Evolutionary conservation across 495 filamentous ascomycete species (phyloP).

Genomic region (Neurospora sp.): DNA sequence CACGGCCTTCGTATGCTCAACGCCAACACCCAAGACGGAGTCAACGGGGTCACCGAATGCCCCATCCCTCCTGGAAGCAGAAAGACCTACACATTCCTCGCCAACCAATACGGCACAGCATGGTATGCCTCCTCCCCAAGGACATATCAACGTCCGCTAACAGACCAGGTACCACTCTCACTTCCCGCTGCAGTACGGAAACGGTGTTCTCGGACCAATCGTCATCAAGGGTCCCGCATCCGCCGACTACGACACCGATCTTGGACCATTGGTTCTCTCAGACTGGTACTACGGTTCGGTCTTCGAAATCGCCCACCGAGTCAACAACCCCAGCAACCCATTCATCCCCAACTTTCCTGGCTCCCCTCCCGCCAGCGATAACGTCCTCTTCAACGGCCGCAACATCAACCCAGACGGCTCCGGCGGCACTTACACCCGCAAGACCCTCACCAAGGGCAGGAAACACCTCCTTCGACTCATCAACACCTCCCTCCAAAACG

Average conservation of each 20-base stretch:
- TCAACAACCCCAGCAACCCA: slow-evolving; percentile 17
- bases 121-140: slow-evolving; percentile 9
- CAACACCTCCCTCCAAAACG: slow-evolving; percentile 35
- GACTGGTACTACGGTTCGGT: slow-evolving; percentile 34
- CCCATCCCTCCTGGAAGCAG: slow-evolving; percentile 34
- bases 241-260: slow-evolving; percentile 42
- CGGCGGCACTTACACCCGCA: slow-evolving; percentile 19
- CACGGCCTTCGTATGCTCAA: slow-evolving; percentile 40
- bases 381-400: slow-evolving; percentile 31
- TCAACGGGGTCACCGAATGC: slow-evolving; percentile 40
- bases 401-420: slow-evolving; percentile 25
- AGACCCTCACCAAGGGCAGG: slow-evolving; percentile 27
- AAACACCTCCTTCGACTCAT: slow-evolving; percentile 43
- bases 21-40: slow-evolving; percentile 30
- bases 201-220: slow-evolving; percentile 40
- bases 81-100: slow-evolving; percentile 38
- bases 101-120: slow-evolving; percentile 39
- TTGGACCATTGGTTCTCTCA: slow-evolving; percentile 32
- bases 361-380: slow-evolving; percentile 20
- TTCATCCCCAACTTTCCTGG: slow-evolving; percentile 23
- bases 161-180: slow-evolving; percentile 43
- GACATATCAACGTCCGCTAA: neutral
- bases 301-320: slow-evolving; percentile 9
- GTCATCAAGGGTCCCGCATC: slow-evolving; percentile 46
- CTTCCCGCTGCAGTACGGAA: slow-evolving; percentile 43